Evolutionary conservation across 2,329 filamentous ascomycete species (phyloP).

Genomic region (Rutstroemia sp.): DNA sequence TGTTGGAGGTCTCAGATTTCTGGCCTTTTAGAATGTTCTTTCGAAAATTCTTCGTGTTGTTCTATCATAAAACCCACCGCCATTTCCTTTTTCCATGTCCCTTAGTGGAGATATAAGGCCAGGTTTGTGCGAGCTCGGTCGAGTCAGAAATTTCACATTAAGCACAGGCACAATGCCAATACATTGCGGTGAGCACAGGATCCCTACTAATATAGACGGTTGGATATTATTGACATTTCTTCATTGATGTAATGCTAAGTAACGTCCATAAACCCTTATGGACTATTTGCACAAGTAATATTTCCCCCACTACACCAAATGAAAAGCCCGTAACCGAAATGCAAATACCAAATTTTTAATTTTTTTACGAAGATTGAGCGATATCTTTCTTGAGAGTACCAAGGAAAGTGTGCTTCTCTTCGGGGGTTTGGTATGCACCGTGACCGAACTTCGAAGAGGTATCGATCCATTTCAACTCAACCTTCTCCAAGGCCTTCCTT

Average conservation of each 20-base stretch:
- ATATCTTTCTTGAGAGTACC: conserved; percentile 98
- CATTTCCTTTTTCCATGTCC: too few relatives aligned
- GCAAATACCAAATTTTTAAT: conserved; percentile 26
- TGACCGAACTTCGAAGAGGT: conserved; percentile 99
- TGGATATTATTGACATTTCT: conserved; percentile 20
- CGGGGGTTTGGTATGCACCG: conserved; percentile 97
- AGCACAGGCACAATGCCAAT: too few relatives aligned
- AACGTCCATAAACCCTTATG: conserved; percentile 16
- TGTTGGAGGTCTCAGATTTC: too few relatives aligned
- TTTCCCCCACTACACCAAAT: conserved; percentile 25
- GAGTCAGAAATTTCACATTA: too few relatives aligned
- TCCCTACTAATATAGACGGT: neutral
- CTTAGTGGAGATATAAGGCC: too few relatives aligned
- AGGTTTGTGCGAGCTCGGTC: too few relatives aligned
- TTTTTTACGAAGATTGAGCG: conserved; percentile 43
- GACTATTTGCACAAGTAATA: conserved; percentile 23
- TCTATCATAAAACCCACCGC: too few relatives aligned
- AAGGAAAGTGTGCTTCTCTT: conserved; percentile 96
- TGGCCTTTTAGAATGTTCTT: too few relatives aligned
- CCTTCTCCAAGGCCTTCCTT: conserved; percentile 94
- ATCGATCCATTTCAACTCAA: conserved; percentile 99
- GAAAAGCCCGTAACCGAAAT: conserved; percentile 25
- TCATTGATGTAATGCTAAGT: conserved; percentile 23
- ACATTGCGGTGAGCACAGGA: too few relatives aligned
- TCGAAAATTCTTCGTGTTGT: too few relatives aligned